Conservation (phyloP, 2,329 filamentous ascomycete genomes). For the Dichotomopilus funicola region DNA sequence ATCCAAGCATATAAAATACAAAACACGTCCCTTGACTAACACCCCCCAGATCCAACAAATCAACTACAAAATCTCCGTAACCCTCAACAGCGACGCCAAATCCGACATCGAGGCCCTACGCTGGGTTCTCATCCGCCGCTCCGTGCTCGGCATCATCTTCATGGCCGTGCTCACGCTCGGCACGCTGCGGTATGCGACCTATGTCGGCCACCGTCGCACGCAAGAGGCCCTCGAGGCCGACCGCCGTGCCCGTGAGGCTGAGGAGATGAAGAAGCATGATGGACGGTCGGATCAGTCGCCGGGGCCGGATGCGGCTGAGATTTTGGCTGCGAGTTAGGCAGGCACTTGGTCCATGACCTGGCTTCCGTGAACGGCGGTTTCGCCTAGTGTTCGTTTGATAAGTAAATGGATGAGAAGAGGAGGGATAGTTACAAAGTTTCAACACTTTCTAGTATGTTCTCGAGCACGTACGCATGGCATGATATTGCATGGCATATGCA, state of each 20-base stretch:
- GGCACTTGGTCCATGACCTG: background rate
- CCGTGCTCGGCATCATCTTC: slow-evolving; percentile 58
- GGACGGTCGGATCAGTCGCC: slow-evolving; percentile 41
- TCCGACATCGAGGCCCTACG: slow-evolving; percentile 86
- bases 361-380: no score
- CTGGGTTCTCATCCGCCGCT: slow-evolving; percentile 69
- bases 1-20: background rate
- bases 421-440: no score
- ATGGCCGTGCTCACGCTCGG: slow-evolving; percentile 57
- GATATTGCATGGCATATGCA: background rate
- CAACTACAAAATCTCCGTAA: slow-evolving; percentile 92
- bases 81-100: slow-evolving; percentile 81
- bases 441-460: background rate
- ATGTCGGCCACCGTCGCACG: slow-evolving; percentile 45
- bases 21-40: no score
- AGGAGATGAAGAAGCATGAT: slow-evolving; percentile 37
- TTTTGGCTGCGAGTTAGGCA: slow-evolving; percentile 45
- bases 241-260: slow-evolving; percentile 33
- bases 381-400: no score
- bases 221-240: slow-evolving; percentile 34
- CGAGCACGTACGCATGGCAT: background rate
- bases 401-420: no score
- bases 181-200: slow-evolving; percentile 54
- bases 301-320: slow-evolving; percentile 49
- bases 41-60: slow-evolving; percentile 71